phyloP scores from a whole-genome alignment of 2,329 filamentous ascomycete genomes.

The Iodosphaeria phyllophila region DNA sequence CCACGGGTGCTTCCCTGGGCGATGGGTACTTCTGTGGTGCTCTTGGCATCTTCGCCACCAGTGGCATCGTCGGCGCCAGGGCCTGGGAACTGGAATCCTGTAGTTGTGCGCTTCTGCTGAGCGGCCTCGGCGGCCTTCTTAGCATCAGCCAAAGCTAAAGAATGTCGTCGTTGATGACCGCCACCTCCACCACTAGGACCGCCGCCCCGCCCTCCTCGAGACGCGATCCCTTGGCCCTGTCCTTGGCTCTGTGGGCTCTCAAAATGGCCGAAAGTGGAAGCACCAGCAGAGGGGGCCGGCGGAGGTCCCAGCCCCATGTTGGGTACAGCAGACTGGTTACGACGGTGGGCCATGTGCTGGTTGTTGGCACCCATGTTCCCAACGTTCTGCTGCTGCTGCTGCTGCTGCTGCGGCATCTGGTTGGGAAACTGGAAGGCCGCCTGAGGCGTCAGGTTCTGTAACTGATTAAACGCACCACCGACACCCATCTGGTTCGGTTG shows the following conservation, averaged over 20 bases:
- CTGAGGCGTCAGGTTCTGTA: constrained; percentile 66
- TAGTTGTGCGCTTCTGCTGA: constrained; percentile 89
- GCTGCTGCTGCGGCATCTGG: constrained; percentile 51
- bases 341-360: constrained; percentile 74
- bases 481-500: constrained; percentile 66
- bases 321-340: constrained; percentile 92
- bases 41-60: constrained; percentile 19
- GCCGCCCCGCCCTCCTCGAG: constrained; percentile 58
- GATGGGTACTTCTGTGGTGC: constrained; percentile 18
- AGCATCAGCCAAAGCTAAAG: constrained; percentile 80
- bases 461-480: constrained; percentile 52
- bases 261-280: constrained; percentile 67
- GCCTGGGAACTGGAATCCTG: constrained; percentile 84
- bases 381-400: too few species aligned
- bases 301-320: constrained; percentile 80
- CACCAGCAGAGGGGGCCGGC: constrained; percentile 80
- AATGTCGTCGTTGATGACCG: constrained; percentile 88
- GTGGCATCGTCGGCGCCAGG: constrained; percentile 44
- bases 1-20: constrained; percentile 29
- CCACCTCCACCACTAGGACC: constrained; percentile 40
- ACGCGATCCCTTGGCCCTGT: constrained; percentile 47
- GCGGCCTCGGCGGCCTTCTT: constrained; percentile 95
- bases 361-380: constrained; percentile 58
- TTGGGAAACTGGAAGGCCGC: constrained; percentile 78
- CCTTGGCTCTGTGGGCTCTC: constrained; percentile 38